These are phyloP conservation scores for Punctularia strigosozonata DNA, from an alignment of 768 basidiomycete genomes.

Conservation along the genomic window DNA sequence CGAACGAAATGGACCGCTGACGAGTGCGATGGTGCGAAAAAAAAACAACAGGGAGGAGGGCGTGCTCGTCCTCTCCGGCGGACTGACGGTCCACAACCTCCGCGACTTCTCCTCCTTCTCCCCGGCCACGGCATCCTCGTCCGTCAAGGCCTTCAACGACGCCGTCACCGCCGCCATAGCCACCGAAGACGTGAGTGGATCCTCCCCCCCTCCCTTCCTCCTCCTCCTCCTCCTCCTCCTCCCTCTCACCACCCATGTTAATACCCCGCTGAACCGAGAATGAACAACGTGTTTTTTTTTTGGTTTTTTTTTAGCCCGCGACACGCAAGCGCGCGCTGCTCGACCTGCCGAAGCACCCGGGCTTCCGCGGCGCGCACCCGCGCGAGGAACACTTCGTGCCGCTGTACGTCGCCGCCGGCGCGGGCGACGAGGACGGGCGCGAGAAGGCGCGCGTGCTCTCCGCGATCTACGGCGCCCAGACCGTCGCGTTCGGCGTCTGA, in stretches of 20 bases:
- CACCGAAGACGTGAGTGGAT: constrained; percentile 32
- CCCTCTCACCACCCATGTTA: too few relatives aligned
- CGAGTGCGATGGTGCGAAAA: too few relatives aligned
- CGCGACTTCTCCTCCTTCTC: constrained; percentile 38
- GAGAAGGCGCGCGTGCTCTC: constrained; percentile 38
- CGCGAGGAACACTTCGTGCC: constrained; percentile 77
- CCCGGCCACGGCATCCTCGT: constrained; percentile 32
- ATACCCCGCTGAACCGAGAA: too few relatives aligned
- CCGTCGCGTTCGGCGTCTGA: constrained; percentile 52
- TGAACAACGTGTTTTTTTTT: too few relatives aligned
- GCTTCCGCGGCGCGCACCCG: constrained; percentile 61
- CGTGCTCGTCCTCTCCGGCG: constrained; percentile 60
- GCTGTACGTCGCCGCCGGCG: constrained; percentile 66
- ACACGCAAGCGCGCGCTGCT: constrained; percentile 45
- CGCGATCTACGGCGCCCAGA: constrained; percentile 46
- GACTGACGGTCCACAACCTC: constrained; percentile 58
- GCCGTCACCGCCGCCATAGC: constrained; percentile 47
- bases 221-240: neutral
- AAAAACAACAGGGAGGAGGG: constrained; percentile 39
- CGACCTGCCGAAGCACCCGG: constrained; percentile 40
- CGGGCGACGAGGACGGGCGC: constrained; percentile 11
- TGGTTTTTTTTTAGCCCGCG: constrained; percentile 32
- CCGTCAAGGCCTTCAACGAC: constrained; percentile 44
- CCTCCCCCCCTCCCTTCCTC: neutral
- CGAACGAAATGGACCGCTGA: too few relatives aligned